Conservation (phyloP, 2,329 filamentous ascomycete species). For the Alternaria tenuissima region DNA sequence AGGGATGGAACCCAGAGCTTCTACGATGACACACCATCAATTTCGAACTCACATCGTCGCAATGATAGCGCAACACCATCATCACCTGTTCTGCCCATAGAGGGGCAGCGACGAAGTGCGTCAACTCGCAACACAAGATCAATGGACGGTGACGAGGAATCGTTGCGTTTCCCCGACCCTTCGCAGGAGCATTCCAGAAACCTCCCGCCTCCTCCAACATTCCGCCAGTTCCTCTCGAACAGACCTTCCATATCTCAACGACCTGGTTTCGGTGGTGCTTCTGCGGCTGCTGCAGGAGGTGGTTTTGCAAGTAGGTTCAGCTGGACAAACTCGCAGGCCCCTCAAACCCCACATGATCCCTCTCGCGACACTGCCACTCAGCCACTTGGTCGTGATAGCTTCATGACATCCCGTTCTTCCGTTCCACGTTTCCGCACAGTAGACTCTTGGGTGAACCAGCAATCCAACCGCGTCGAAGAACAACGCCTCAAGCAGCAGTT, state of each 20-base stretch:
- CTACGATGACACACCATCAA: constrained; percentile 34
- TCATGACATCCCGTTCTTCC: constrained; percentile 48
- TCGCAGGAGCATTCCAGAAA: constrained; percentile 23
- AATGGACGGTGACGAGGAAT: constrained; percentile 31
- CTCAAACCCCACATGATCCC: constrained; percentile 49
- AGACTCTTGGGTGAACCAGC: constrained; percentile 53
- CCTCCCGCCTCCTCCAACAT: constrained; percentile 47
- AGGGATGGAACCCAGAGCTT: constrained; percentile 32
- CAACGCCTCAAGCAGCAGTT: constrained; percentile 47
- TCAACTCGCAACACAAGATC: constrained; percentile 47
- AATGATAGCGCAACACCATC: constrained; percentile 43
- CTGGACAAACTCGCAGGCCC: constrained; percentile 53
- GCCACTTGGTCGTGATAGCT: constrained; percentile 43
- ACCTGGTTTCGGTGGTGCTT: constrained; percentile 30
- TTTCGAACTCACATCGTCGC: constrained; percentile 40
- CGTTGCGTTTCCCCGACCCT: constrained; percentile 33
- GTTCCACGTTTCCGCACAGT: constrained; percentile 52
- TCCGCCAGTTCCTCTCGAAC: constrained; percentile 51
- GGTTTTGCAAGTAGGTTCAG: constrained; percentile 47
- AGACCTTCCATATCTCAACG: constrained; percentile 44
- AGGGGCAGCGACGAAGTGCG: constrained; percentile 35
- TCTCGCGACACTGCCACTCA: constrained; percentile 37
- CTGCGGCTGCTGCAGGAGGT: constrained; percentile 18
- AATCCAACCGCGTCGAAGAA: constrained; percentile 49
- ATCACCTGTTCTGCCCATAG: constrained; percentile 41